Evolutionary conservation across 306 rosid genomes (phyloP).

Genomic region (Myrica gale): DNA sequence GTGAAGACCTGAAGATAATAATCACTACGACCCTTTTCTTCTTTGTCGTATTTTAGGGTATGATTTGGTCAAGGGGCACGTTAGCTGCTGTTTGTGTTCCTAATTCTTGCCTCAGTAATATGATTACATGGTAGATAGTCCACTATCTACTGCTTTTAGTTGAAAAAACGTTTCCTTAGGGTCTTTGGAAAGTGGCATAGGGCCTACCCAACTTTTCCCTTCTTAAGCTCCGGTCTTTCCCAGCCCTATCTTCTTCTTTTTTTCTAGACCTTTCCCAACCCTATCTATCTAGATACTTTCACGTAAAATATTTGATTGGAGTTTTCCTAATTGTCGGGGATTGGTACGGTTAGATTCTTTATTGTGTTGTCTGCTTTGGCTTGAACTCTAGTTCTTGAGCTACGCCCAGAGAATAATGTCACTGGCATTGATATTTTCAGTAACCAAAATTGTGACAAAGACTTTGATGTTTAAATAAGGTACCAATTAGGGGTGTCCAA

Average conservation of each 20-base stretch:
- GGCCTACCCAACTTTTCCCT: neutral
- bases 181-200: neutral
- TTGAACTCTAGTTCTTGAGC: neutral
- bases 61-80: neutral
- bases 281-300: too few relatives aligned
- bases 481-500: too few relatives aligned
- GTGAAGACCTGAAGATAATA: neutral
- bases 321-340: neutral
- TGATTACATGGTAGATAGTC: neutral
- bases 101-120: slow-evolving; percentile 2
- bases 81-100: neutral
- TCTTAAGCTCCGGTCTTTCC: neutral
- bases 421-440: neutral
- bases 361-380: neutral
- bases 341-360: neutral
- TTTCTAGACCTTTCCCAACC: neutral
- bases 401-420: too few relatives aligned
- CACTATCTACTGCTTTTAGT: neutral
- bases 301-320: neutral
- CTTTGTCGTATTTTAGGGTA: neutral
- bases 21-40: neutral
- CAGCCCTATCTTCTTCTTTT: neutral
- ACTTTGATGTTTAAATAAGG: neutral
- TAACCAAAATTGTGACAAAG: neutral
- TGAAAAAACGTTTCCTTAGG: neutral